Base-by-base conservation (phyloP, 176 grass and related monocot genomes). In the Elaeis guineensis region DNA sequence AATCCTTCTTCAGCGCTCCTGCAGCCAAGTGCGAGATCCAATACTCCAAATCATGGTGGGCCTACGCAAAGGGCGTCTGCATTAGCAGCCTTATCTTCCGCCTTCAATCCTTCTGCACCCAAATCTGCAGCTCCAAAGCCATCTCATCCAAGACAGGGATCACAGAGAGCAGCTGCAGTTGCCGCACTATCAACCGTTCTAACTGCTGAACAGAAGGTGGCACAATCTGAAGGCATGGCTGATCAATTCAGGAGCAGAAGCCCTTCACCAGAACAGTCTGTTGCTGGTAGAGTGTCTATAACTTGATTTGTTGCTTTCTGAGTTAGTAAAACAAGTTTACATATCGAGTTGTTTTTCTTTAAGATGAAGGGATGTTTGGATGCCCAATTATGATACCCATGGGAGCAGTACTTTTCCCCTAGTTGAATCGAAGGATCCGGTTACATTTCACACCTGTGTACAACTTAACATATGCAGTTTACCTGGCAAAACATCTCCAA, bases 141-240 rank as follows among this genome's bases (percentile, higher is more conserved):
- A 20, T 72, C 64, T 55, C 83, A 80, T 51, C 62, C 68, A 60
- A 80, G 78, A 62, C 86, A 84, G 86, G 86, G 86, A 51, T 96
- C 91, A 61, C 91, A 96, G 71, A 90, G 91, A 81, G 91, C 91
- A 74, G 91, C 91, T n/a, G 91, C 91, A 12, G 91, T 96, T 66
- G 86, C 91, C 58, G 86, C 86, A 22, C 83, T 96, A 17, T 96
- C 91, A 5, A 72, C 83, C 52, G 91, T 96, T 30, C 57, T 96
- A 54, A 96, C 86, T 57, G 91, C 83, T 68, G 91, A 96, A 75
- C 91, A 80, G 50, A 74, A 84, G 62, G 70, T 63, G 29, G 86
- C 75, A 59, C 35, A 44, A 44, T 81, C 90, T 66, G 90, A 95
- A 25, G 81, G 65, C 54, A 82, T 56, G 11, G 55, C 78, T 51